Conservation (phyloP, 441 rosid genomes). For the Bruguiera hainesii region DNA sequence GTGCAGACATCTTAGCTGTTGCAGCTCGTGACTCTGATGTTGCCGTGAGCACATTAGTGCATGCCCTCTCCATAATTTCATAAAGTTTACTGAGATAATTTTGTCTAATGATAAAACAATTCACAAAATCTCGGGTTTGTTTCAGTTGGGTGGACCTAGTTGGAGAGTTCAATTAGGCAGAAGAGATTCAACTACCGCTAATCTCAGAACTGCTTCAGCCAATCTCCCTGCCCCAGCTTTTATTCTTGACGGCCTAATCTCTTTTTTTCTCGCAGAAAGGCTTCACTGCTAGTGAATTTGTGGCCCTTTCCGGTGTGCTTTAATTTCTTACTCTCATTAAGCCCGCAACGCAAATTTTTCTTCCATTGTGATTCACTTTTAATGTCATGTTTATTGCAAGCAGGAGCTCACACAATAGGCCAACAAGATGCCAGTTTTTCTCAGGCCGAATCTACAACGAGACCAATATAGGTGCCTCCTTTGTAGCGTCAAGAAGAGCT, state of each 20-base stretch:
- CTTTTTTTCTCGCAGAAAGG: conserved; percentile 46
- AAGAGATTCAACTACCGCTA: conserved; percentile 60
- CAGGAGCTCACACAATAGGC: conserved; percentile 41
- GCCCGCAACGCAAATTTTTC: no score
- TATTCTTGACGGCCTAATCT: conserved; percentile 55
- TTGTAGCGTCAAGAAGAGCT: conserved; percentile 19
- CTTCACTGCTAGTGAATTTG: conserved; percentile 58
- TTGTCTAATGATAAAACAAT: background rate
- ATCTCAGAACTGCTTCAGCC: conserved; percentile 57
- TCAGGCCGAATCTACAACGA: conserved; percentile 4
- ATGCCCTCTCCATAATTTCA: background rate
- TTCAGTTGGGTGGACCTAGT: conserved; percentile 64
- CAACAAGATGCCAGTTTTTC: conserved; percentile 32
- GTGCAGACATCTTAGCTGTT: conserved; percentile 62
- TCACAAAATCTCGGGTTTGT: background rate
- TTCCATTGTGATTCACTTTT: no score
- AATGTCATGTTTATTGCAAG: background rate
- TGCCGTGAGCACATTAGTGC: conserved; percentile 38
- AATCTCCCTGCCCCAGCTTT: conserved; percentile 66
- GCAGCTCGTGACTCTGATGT: conserved; percentile 79
- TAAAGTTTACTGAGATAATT: background rate
- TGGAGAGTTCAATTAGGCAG: conserved; percentile 79
- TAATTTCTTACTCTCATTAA: background rate
- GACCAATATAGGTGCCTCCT: conserved; percentile 12
- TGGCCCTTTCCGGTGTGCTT: conserved; percentile 64